Percentiles rank a stretch among this genome's conserved stretches.
phyloP scores from a whole-genome alignment of 2,329 filamentous ascomycete genomes.

The Alternaria triticina region DNA sequence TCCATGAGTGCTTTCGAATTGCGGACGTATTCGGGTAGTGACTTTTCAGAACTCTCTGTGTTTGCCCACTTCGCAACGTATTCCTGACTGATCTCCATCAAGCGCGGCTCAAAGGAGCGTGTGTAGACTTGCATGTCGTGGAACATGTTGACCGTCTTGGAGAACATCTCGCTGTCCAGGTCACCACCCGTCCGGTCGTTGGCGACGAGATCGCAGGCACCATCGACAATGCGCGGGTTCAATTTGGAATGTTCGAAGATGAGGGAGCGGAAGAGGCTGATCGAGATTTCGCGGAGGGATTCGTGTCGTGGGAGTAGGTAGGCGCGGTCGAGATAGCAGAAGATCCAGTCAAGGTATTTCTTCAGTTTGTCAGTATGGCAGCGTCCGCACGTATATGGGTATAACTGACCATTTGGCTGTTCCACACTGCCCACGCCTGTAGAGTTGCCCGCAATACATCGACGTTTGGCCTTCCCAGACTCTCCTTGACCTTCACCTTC shows the following conservation, averaged over 20 bases:
- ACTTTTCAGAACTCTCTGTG: constrained; percentile 64
- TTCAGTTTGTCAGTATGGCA: constrained; percentile 44
- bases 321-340: constrained; percentile 91
- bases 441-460: constrained; percentile 68
- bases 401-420: constrained; percentile 70
- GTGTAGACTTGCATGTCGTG: constrained; percentile 84
- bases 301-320: constrained; percentile 79
- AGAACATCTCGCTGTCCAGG: constrained; percentile 69
- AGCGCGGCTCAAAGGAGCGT: constrained; percentile 76
- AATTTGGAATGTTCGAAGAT: constrained; percentile 63
- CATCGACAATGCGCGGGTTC: constrained; percentile 64
- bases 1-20: constrained; percentile 72
- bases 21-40: constrained; percentile 77
- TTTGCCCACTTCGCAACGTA: constrained; percentile 76
- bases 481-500: constrained; percentile 64
- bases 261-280: constrained; percentile 72
- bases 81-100: constrained; percentile 69
- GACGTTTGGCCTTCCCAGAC: constrained; percentile 63
- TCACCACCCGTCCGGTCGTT: constrained; percentile 68
- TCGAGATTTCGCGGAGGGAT: constrained; percentile 81
- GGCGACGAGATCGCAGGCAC: constrained; percentile 78
- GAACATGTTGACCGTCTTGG: constrained; percentile 79
- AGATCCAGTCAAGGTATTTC: constrained; percentile 82
- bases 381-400: not conserved
- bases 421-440: constrained; percentile 78